phyloP scores from a whole-genome alignment of 2,329 filamentous ascomycete genomes.

The Cladophialophora carrionii region DNA sequence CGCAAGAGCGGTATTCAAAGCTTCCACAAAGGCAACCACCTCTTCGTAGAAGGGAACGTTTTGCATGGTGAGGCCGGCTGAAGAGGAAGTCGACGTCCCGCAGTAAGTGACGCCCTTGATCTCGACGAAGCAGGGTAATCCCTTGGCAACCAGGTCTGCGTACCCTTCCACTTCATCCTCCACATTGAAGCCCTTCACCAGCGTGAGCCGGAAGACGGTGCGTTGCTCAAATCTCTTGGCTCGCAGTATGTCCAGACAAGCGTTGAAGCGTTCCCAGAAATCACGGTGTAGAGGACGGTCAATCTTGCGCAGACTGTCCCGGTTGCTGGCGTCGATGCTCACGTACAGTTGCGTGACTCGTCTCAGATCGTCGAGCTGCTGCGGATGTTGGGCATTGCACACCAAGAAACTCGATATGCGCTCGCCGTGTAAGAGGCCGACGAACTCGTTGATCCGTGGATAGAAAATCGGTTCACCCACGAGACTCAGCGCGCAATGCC shows the following conservation, averaged over 20 bases:
- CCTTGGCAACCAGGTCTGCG: constrained; percentile 81
- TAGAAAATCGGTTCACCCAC: constrained; percentile 99
- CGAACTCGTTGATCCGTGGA: constrained; percentile 92
- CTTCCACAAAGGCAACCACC: constrained; percentile 77
- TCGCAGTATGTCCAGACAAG: constrained; percentile 85
- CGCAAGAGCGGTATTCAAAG: constrained; percentile 70
- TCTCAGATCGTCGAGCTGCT: constrained; percentile 78
- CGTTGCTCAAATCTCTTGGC: constrained; percentile 82
- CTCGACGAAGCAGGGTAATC: constrained; percentile 88
- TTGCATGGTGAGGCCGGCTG: constrained; percentile 89
- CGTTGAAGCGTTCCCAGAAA: constrained; percentile 95
- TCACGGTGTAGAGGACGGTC: constrained; percentile 91
- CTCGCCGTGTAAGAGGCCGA: constrained; percentile 78
- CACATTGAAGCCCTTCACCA: constrained; percentile 98
- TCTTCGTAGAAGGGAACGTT: constrained; percentile 97
- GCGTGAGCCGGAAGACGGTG: constrained; percentile 90
- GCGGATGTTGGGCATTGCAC: constrained; percentile 95
- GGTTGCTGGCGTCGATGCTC: constrained; percentile 91
- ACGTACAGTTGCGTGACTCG: constrained; percentile 96
- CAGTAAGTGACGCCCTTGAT: constrained; percentile 91
- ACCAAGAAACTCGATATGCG: constrained; percentile 93
- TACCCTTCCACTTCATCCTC: constrained; percentile 92
- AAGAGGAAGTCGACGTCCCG: constrained; percentile 81
- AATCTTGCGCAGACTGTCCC: constrained; percentile 82
- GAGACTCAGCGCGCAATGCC: constrained; percentile 87